Evolutionary conservation across 202 grass and related monocot genomes (phyloP).

Genomic region (Cymbopogon flexuosus): DNA sequence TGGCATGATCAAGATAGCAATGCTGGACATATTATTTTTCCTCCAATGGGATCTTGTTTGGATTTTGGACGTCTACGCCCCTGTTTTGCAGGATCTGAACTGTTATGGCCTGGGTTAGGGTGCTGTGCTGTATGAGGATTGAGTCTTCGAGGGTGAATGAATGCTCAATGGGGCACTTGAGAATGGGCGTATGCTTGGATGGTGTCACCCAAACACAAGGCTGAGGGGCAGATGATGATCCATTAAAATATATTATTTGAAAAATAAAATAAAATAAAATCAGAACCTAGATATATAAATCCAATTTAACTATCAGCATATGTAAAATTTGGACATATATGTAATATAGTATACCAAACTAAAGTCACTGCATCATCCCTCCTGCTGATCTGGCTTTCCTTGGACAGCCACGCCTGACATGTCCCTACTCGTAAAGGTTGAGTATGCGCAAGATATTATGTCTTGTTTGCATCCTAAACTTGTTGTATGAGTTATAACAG

Average conservation of each 20-base stretch:
- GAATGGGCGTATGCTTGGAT: not conserved
- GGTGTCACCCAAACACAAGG: not conserved
- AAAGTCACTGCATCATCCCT: not conserved
- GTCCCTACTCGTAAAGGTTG: not conserved
- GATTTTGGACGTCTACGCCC: not conserved
- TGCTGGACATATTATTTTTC: constrained; percentile 13
- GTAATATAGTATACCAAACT: not conserved
- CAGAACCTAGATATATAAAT: not conserved
- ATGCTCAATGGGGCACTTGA: no score
- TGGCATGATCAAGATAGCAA: not conserved
- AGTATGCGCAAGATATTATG: not conserved
- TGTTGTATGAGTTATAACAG: not conserved
- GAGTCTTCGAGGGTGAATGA: no score
- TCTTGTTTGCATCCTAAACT: not conserved
- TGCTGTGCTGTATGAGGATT: not conserved
- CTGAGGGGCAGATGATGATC: not conserved
- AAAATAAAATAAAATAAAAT: not conserved
- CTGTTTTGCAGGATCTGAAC: not conserved
- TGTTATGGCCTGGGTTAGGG: not conserved
- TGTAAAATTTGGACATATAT: not conserved
- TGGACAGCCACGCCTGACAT: not conserved
- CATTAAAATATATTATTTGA: not conserved
- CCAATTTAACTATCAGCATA: not conserved
- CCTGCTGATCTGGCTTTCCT: not conserved
- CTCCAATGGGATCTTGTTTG: not conserved